phyloP scores from a whole-genome alignment of 768 basidiomycete genomes.

The Amanita rubescens region DNA sequence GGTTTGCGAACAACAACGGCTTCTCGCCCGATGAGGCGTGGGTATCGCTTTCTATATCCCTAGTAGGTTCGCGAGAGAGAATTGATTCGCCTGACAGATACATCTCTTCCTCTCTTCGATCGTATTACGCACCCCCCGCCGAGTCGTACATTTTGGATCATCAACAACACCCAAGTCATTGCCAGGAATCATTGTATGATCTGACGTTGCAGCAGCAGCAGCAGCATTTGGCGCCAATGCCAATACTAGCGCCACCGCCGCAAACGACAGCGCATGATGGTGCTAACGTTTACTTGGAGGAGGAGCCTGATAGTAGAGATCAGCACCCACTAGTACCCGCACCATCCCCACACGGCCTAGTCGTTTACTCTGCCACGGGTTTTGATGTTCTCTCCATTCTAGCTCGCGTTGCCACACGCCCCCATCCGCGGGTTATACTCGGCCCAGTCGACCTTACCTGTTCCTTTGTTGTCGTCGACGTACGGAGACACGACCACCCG shows the following conservation, averaged over 20 bases:
- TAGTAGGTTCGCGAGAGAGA: background rate
- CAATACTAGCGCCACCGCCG: background rate
- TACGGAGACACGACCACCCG: constrained; percentile 71
- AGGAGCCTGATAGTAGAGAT: background rate
- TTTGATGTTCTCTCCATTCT: constrained; percentile 86
- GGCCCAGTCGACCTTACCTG: constrained; percentile 92
- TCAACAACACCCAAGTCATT: background rate
- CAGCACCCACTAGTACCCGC: constrained; percentile 14
- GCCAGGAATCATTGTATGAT: background rate
- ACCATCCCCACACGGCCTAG: constrained; percentile 31
- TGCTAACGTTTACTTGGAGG: background rate
- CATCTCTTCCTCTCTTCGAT: constrained; percentile 3
- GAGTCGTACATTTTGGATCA: background rate
- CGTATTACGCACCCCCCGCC: background rate
- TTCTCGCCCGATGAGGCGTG: constrained; percentile 19
- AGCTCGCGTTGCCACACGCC: constrained; percentile 65
- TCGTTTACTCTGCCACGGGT: constrained; percentile 85
- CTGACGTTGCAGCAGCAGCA: background rate
- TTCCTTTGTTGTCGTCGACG: constrained; percentile 88
- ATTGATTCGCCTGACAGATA: background rate
- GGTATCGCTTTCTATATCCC: constrained; percentile 9
- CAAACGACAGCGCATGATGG: background rate
- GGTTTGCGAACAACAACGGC: constrained; percentile 42
- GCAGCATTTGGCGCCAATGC: background rate
- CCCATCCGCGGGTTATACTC: constrained; percentile 65